Evolutionary conservation across 305 asterid species (phyloP).

Genomic region (Rubia balearica): DNA sequence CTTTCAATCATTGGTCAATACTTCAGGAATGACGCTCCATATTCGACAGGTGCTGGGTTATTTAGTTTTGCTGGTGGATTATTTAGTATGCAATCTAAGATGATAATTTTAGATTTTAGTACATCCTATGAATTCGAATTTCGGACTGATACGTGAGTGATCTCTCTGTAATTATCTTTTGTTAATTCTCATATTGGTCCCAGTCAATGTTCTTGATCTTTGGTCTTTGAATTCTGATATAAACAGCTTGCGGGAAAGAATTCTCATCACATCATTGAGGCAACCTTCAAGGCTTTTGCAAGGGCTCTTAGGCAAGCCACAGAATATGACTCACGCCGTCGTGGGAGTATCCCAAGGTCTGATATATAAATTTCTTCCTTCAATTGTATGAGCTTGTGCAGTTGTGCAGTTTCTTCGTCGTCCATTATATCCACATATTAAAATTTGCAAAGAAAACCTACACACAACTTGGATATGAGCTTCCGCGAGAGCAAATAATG

Average conservation of each 20-base stretch:
- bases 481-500: neutral
- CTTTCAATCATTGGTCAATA: conserved; percentile 90
- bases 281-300: conserved; percentile 96
- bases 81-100: conserved; percentile 7
- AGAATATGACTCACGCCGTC: conserved; percentile 74
- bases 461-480: neutral
- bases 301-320: conserved; percentile 98
- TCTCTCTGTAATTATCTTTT: neutral
- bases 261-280: conserved; percentile 96
- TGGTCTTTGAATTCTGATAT: conserved; percentile 14
- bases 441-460: neutral
- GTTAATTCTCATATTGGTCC: neutral
- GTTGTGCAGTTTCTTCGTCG: neutral
- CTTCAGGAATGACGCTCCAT: conserved; percentile 95
- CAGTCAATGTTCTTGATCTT: neutral
- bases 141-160: neutral
- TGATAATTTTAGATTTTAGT: conserved; percentile 4
- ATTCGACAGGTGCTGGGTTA: conserved; percentile 60
- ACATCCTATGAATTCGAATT: neutral
- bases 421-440: neutral
- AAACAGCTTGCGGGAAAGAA: conserved; percentile 78
- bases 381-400: neutral
- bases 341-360: conserved; percentile 74
- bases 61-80: neutral
- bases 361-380: neutral